These are phyloP conservation scores for Trametes cubensis DNA, from an alignment of 768 basidiomycete genomes.

Conservation along the genomic window DNA sequence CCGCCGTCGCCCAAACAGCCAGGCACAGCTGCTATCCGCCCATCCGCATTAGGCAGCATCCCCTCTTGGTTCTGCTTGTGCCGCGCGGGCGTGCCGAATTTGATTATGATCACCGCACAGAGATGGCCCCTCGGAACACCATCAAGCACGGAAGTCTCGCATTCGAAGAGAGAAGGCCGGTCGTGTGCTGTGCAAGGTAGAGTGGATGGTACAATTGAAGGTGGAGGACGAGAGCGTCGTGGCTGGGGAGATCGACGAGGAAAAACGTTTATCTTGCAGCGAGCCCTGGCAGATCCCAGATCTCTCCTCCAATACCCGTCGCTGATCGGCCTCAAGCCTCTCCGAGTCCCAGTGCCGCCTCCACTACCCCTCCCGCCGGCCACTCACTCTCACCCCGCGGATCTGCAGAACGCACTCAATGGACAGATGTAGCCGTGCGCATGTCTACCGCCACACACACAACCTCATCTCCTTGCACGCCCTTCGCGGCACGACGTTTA, in stretches of 20 bases:
- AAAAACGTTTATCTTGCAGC: neutral
- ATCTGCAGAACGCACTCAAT: no score
- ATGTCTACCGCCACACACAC: no score
- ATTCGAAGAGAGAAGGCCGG: no score
- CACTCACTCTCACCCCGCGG: no score
- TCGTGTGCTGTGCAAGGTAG: neutral
- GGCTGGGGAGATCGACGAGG: neutral
- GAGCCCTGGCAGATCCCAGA: neutral
- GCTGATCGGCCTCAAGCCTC: neutral
- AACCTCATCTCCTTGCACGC: no score
- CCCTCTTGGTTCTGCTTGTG: neutral
- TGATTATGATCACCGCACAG: neutral
- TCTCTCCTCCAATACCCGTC: neutral
- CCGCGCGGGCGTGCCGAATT: slow-evolving; percentile 3
- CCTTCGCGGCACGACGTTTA: no score
- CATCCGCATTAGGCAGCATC: neutral
- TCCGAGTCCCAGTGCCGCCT: neutral
- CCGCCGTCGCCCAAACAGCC: neutral
- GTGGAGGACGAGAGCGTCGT: neutral
- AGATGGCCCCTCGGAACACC: neutral
- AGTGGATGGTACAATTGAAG: neutral
- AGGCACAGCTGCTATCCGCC: neutral
- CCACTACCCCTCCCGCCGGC: neutral
- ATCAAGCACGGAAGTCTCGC: no score
- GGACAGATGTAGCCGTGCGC: no score